phyloP scores from a whole-genome alignment of 1,284 basidiomycete genomes.

The Ganoderma lucidum region DNA sequence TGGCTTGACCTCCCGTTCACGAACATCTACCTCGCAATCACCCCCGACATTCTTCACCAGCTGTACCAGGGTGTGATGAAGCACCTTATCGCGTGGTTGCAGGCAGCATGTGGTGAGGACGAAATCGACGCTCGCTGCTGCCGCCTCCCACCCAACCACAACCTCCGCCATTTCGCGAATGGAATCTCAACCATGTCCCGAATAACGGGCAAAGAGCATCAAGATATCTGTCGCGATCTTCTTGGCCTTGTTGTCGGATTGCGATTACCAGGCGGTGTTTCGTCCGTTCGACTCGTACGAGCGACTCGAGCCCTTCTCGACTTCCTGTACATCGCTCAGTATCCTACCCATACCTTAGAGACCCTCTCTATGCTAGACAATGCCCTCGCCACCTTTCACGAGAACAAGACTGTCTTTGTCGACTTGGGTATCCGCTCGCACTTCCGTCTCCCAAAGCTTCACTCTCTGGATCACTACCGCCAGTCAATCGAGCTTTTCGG shows the following conservation, averaged over 20 bases:
- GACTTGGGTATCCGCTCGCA: conserved; percentile 35
- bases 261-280: conserved; percentile 15
- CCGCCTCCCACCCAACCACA: conserved; percentile 45
- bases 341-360: conserved; percentile 34
- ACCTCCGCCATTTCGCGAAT: conserved; percentile 47
- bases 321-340: conserved; percentile 40
- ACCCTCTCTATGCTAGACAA: conserved; percentile 36
- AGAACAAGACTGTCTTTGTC: conserved; percentile 40
- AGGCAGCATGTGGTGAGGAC: neutral
- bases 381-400: conserved; percentile 40
- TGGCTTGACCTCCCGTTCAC: conserved; percentile 40
- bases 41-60: conserved; percentile 40
- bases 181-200: conserved; percentile 43
- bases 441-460: conserved; percentile 44
- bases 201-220: conserved; percentile 35
- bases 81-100: conserved; percentile 38
- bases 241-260: conserved; percentile 32
- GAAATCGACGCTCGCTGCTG: conserved; percentile 41
- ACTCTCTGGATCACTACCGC: conserved; percentile 39
- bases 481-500: conserved; percentile 34
- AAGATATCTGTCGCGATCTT: conserved; percentile 32
- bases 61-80: conserved; percentile 42
- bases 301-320: conserved; percentile 42
- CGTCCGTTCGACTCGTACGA: conserved; percentile 32
- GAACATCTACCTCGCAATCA: conserved; percentile 37